Base-by-base conservation (phyloP, 495 filamentous ascomycete species). In the Podospora bellae-mahoneyi region DNA sequence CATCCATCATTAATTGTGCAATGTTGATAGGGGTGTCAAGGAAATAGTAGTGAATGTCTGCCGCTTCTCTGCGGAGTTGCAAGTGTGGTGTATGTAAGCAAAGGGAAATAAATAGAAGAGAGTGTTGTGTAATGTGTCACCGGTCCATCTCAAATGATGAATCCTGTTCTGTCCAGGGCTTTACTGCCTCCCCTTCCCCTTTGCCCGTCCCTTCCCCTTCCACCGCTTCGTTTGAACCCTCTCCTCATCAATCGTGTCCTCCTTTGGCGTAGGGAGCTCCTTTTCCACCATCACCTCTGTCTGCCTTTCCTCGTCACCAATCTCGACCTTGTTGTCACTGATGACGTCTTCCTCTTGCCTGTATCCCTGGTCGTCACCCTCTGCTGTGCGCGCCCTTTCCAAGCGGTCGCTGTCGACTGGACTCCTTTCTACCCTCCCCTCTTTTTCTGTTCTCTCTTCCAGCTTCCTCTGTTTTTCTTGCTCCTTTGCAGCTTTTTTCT, bases 401-500 rank as follows among this genome's bases (percentile, higher is more conserved):
- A 18, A 16, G 5, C 23, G 10, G 5, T 30, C 30, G 23, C 16
- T 28, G 10, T 30, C 61, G 2, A 28, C 28, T 54, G 3, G 67
- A 48, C 59, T 62, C 48, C 62, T 67, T 65, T 71, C 69, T 56
- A 71, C 20, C 67, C 56, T 48, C 57, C 64, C 64, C 61, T 28
- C 64, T 65, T 59, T 65, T 64, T 75, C 68, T 20, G 67, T 28
- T 4, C 70, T 65, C 71, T 68, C 71, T 53, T 69, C 44, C 23
- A 67, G 28, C 68, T 69, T 68, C 71, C 68, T 34, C 67, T 61
- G 0, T 23, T 59, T 53, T 53, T 66, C 27, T 20, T 30, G n/a
- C 62, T 67, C 28, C 64, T 44, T 32, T 61, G 56, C 57, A 69
- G 57, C 30, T 64, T 28, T 15, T 44, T 20, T 53, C 68, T 62